These are phyloP conservation scores for Comarum palustre DNA, from an alignment of 306 rosid genomes.

Conservation along the genomic window DNA sequence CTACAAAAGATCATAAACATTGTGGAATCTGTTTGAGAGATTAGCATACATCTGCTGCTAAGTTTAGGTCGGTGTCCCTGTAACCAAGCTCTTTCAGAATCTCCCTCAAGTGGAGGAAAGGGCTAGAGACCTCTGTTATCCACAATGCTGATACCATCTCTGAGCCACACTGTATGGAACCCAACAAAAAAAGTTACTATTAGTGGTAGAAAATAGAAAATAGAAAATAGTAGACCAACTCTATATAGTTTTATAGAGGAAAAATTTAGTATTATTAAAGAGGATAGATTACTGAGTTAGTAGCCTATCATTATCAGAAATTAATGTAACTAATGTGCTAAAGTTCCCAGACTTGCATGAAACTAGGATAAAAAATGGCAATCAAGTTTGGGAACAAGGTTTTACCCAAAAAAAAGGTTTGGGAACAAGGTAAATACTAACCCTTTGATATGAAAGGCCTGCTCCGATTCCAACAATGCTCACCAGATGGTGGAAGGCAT, in stretches of 20 bases:
- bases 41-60: slow-evolving; percentile 67
- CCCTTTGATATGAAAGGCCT: slow-evolving; percentile 68
- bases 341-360: background rate
- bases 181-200: background rate
- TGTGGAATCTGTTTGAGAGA: background rate
- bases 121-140: slow-evolving; percentile 87
- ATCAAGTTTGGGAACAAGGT: background rate
- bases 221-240: background rate
- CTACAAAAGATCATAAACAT: background rate
- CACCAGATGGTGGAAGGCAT: slow-evolving; percentile 69
- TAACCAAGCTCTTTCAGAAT: slow-evolving; percentile 75
- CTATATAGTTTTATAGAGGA: background rate
- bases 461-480: slow-evolving; percentile 71
- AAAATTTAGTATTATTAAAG: no score
- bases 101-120: slow-evolving; percentile 79
- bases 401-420: no score
- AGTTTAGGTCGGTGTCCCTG: slow-evolving; percentile 62
- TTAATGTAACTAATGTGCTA: background rate
- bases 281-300: background rate
- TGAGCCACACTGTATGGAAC: slow-evolving; percentile 64
- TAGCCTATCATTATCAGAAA: background rate
- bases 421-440: slow-evolving; percentile 23
- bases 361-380: background rate
- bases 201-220: background rate
- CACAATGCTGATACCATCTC: slow-evolving; percentile 71